These are phyloP conservation scores for Ehretia macrophylla DNA, from an alignment of 257 asterid species.

Conservation along the genomic window DNA sequence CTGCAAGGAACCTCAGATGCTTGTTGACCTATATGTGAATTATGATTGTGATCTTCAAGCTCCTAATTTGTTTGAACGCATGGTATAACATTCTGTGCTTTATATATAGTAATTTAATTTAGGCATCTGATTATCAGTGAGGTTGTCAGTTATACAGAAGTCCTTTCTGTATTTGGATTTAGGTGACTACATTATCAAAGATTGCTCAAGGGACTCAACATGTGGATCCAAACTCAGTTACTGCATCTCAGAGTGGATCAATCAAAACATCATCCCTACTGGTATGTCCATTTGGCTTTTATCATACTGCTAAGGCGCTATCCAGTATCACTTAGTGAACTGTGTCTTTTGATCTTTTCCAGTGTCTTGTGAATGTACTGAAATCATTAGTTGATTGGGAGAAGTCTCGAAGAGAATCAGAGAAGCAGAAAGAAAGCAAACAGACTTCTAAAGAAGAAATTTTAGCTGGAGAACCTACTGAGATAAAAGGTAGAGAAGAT, in stretches of 20 bases:
- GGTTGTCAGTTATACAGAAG: conserved; percentile 8
- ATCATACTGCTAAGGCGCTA: neutral
- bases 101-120: neutral
- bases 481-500: conserved; percentile 66
- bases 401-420: conserved; percentile 60
- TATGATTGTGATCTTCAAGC: conserved; percentile 99
- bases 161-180: conserved; percentile 28
- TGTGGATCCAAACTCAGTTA: conserved; percentile 73
- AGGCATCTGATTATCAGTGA: conserved; percentile 3
- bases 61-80: conserved; percentile 89
- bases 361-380: conserved; percentile 86
- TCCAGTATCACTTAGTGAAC: conserved; percentile 19
- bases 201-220: conserved; percentile 85
- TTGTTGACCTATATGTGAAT: conserved; percentile 92
- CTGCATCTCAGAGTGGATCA: conserved; percentile 75
- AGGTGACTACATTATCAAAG: conserved; percentile 81
- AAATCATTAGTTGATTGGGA: conserved; percentile 90
- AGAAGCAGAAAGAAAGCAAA: conserved; percentile 38
- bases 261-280: conserved; percentile 85
- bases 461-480: conserved; percentile 48
- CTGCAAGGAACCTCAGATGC: conserved; percentile 95
- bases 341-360: conserved; percentile 22
- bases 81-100: conserved; percentile 39
- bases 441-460: conserved; percentile 42
- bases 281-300: conserved; percentile 36